Evolutionary conservation across 495 filamentous ascomycete species (phyloP), one percentile per base, ranked within the genome.

Genomic region (Daldinia grandis): DNA sequence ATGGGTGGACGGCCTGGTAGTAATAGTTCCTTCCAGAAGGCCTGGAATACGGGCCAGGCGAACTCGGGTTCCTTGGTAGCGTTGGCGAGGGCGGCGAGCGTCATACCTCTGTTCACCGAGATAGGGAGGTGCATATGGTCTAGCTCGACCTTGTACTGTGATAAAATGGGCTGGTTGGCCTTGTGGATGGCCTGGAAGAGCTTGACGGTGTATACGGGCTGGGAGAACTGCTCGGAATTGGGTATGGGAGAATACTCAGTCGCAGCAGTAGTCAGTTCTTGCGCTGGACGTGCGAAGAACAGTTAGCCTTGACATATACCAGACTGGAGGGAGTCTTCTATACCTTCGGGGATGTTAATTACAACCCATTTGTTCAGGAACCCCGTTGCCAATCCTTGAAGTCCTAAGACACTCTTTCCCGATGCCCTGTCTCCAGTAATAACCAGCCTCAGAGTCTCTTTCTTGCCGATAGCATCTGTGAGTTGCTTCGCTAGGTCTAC

Each of bases 291-390:
- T 15, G 15, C 12, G 9, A 72, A 62, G 50, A 61, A 10, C 10
- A 51, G 40, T 77, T 35, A 74, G 49, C 47, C 25, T 66, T 27
- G 55, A 17, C 19, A 25, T 55, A 44, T 33, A 30, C 24, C 1
- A 31, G 7, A 19, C 51, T 66, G 15, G 56, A 19, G 9, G 17
- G 24, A 15, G 7, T 35, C 38, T 33, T 47, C 68, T 81, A 72
- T 84, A 96, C 95, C 91, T 76, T 99, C 94, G n/a, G 95, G 94
- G 57, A 98, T 85, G 69, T 92, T 89, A 58, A 99, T 84, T 10
- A 98, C 95, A 33, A 97, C 85, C 93, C 93, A 97, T 17, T 90
- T 85, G 76, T 91, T 93, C 71, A 93, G 74, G 71, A 94, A 90
- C 1, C 89, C 95, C 82, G 93, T 90, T 8, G 92, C 83, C 86